Evolutionary conservation across 1,284 basidiomycete genomes (phyloP).

Genomic region (Pterulicium gracile): DNA sequence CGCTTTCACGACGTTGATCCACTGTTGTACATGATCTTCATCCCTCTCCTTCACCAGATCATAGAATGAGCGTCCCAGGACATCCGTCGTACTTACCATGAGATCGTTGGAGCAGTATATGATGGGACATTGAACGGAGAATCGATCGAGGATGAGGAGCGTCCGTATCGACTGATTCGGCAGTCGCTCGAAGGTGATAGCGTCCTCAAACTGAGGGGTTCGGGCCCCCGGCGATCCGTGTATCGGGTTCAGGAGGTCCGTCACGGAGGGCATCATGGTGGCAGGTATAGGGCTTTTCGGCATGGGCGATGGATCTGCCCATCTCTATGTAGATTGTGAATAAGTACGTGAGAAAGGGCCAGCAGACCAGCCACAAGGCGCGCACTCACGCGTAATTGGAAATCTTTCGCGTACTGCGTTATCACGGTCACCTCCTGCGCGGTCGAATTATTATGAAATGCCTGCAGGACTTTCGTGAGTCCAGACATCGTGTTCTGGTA

Average conservation of each 20-base stretch:
- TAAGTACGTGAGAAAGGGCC: constrained; percentile 4
- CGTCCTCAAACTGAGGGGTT: constrained; percentile 1
- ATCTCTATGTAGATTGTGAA: constrained; percentile 33
- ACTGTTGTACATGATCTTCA: constrained; percentile 50
- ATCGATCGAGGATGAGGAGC: constrained; percentile 65
- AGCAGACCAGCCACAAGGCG: constrained; percentile 43
- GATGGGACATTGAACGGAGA: constrained; percentile 50
- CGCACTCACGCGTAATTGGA: too few relatives aligned
- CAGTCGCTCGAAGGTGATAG: constrained; percentile 42
- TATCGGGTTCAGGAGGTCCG: too few relatives aligned
- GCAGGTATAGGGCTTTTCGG: too few relatives aligned
- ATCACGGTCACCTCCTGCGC: constrained; percentile 68
- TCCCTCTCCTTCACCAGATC: constrained; percentile 57
- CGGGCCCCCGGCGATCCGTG: too few relatives aligned
- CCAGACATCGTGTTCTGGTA: too few relatives aligned
- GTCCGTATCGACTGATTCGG: constrained; percentile 57
- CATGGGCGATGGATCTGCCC: constrained; percentile 63
- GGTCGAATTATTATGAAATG: constrained; percentile 63
- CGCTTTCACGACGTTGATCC: constrained; percentile 63
- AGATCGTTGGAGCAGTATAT: constrained; percentile 63
- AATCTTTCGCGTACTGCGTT: constrained; percentile 50
- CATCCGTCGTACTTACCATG: constrained; percentile 40
- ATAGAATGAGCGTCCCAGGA: constrained; percentile 60
- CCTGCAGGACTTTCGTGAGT: too few relatives aligned
- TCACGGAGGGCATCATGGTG: constrained; percentile 28